phyloP scores from a whole-genome alignment of 1,139 yeast species.

The Groenewaldozyma auringiensis region DNA sequence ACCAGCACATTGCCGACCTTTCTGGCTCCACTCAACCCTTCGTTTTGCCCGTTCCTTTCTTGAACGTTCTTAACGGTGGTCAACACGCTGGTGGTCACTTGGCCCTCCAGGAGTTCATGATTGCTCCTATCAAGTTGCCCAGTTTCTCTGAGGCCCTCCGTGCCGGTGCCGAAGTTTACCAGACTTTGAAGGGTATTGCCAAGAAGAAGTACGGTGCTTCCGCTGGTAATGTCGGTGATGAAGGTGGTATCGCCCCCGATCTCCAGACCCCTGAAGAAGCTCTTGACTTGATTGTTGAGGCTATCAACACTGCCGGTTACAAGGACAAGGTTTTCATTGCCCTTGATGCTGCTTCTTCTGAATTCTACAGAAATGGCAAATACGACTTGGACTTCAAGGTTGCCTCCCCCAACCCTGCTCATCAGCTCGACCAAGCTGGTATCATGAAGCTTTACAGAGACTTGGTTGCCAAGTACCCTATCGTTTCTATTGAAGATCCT shows the following conservation, averaged over 20 bases:
- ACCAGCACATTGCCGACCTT: constrained; percentile 73
- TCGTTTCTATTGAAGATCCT: constrained; percentile 96
- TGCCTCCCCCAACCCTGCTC: constrained; percentile 78
- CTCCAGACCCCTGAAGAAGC: constrained; percentile 92
- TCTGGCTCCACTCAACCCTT: constrained; percentile 56
- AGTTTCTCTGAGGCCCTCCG: constrained; percentile 89
- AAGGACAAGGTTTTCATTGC: constrained; percentile 85
- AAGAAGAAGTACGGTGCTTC: constrained; percentile 91
- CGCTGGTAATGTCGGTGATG: constrained; percentile 99
- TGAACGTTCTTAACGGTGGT: constrained; percentile 97
- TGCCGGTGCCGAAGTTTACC: constrained; percentile 96
- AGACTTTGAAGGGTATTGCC: constrained; percentile 81
- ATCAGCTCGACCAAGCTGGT: constrained; percentile 83
- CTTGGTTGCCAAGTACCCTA: constrained; percentile 84
- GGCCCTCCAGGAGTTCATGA: constrained; percentile 98
- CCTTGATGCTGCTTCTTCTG: constrained; percentile 92
- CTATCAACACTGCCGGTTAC: constrained; percentile 90
- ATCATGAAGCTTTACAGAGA: constrained; percentile 73
- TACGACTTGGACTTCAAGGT: constrained; percentile 97
- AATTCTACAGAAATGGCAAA: constrained; percentile 91
- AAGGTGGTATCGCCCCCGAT: constrained; percentile 99
- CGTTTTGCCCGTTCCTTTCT: constrained; percentile 94
- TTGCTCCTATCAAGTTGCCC: constrained; percentile 85
- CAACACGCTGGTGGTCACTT: constrained; percentile 98
- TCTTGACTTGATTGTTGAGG: constrained; percentile 77